Base-by-base conservation (phyloP, 225 moss, liverwort and hornwort species). In the Sphagnum tenellum region DNA sequence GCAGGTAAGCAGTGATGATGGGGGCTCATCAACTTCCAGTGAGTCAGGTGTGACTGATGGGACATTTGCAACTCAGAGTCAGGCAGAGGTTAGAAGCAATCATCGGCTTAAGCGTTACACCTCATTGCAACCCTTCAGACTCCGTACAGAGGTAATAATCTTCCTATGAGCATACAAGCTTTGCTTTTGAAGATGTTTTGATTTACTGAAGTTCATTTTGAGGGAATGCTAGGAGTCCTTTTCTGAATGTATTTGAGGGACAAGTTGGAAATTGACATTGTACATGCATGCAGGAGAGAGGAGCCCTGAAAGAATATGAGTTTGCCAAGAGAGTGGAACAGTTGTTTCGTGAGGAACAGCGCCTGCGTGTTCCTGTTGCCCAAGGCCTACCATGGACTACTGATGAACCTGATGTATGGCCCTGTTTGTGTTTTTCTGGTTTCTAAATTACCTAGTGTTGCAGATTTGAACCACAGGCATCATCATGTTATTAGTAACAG, bases 331-430 rank as follows among this genome's bases (percentile, higher is more conserved):
- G 82, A 59, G 77, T 96, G 12, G 81, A 87, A 72, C 72, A 88
- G 48, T 73, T 85, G 66, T 85, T 88, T 67, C 77, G 80, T 8
- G 84, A 89, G 64, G 89, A 96, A 71, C 81, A 89, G 68, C 81
- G 86, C 2, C 68, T 89, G 12, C 88, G 95, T 44, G 88, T 89
- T 10, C 95, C 95, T 46, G 65, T 96, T 8, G 95, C 95, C 3
- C 95, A 90, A 67, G 92, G 92, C 5, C 69, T 96, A 48, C 96
- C 96, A 45, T 92, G 89, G 89, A 96, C 96, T 5, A 92, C 96
- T 0, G 90, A 92, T 71, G 92, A 92, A 71, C 89, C 90, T 70
- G 78, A 75, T 79, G 94, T 71, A 75, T 55, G 29, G 29, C 29
- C 29, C 29, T 29, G 29, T 29, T 29, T 29, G 29, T 29, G 29